Conservation (phyloP, 225 moss, liverwort and hornwort genomes). For the Straminergon stramineum region DNA sequence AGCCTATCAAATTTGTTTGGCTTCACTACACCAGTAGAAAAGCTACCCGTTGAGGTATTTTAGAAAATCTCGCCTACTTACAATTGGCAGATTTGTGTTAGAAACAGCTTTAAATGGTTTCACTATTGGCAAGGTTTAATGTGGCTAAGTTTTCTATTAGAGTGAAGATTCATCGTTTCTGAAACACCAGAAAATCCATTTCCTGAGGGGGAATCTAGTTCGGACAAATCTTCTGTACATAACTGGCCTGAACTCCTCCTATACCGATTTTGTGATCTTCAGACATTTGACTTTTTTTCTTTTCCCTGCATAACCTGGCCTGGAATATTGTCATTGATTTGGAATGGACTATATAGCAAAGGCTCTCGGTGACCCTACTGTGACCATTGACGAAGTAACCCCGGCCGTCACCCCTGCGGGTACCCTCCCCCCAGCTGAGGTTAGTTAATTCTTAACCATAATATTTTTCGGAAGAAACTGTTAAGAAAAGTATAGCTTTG, state of each 20-base stretch:
- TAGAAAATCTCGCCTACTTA: background rate
- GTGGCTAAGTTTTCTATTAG: background rate
- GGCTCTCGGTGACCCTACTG: constrained; percentile 54
- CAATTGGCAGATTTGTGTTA: background rate
- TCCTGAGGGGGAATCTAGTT: background rate
- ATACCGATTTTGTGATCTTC: background rate
- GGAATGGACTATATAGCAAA: constrained; percentile 25
- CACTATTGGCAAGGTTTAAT: background rate
- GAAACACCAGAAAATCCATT: background rate
- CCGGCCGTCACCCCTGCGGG: constrained; percentile 37
- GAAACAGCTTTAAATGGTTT: background rate
- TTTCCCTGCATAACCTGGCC: background rate
- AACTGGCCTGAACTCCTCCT: background rate
- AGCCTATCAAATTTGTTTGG: background rate
- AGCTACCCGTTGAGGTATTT: background rate
- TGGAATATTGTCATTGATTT: background rate
- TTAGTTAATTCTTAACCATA: background rate
- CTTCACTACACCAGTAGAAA: background rate
- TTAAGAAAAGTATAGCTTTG: background rate
- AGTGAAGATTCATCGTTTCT: background rate
- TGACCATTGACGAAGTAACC: constrained; percentile 53
- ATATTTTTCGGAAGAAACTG: background rate
- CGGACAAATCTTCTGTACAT: background rate
- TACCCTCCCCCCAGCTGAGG: constrained; percentile 42
- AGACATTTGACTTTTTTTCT: background rate